Base-by-base conservation (phyloP, 331 rosid genomes). In the Acacia concinna region DNA sequence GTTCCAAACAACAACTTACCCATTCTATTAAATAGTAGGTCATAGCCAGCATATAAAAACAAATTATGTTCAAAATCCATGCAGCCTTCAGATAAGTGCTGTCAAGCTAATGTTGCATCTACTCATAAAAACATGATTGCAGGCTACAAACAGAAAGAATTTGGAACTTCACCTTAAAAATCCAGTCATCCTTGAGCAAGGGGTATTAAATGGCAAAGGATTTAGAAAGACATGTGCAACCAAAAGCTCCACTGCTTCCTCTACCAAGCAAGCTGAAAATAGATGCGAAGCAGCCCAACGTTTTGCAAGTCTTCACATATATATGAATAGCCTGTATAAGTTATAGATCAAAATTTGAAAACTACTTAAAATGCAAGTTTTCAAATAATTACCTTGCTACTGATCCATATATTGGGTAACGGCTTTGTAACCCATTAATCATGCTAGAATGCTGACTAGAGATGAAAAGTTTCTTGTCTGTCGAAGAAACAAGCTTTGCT, bases 261-360 rank as follows among this genome's bases (percentile, higher is more conserved):
- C 99, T 78, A 73, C 89, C 89, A 96, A 84, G 88, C 97, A 96
- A 73, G 98, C 86, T 13, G 98, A 96, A 85, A 96, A 91, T 68
- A 96, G 85, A 92, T 96, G 99, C 13, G 97, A 91, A 68, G 97
- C 90, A 82, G 81, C 91, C 97, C 99, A 96, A 81, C 96, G 85
- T 82, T 96, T 96, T 81, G 99, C 99, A 81, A 96, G 92, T 92
- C 99, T 96, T 71, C 82, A 60, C 38, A 59, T 23, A 82, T 35
- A 75, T 80, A 71, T 37, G 80, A 70, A 68, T 9, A 46, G 30
- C 59, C 76, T 59, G 81, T 30, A 56, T 77, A 77, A 85, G 92
- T 76, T 74, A 38, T 44, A 44, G 63, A 78, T 52, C 54, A 75
- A 43, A 76, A 51, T 43, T 68, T 31, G 69, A 73, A 52, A 11